phyloP scores from a whole-genome alignment of 306 rosid genomes.

The Quercus aquifolioides region DNA sequence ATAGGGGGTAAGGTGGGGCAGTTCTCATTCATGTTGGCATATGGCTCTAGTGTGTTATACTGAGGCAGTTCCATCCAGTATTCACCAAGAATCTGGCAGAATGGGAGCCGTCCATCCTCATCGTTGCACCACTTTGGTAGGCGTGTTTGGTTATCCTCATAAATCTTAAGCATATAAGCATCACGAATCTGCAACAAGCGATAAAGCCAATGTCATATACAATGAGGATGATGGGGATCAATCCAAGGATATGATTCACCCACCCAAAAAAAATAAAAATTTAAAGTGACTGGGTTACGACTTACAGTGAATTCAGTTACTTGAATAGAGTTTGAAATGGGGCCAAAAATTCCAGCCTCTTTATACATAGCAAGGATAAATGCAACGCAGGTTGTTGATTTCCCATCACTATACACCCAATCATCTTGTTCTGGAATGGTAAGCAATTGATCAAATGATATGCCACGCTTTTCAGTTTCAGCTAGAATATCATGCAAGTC shows the following conservation, averaged over 20 bases:
- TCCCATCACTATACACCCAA: slow-evolving; percentile 95
- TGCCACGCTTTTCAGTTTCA: slow-evolving; percentile 81
- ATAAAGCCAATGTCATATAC: slow-evolving; percentile 6
- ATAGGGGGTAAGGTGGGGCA: slow-evolving; percentile 91
- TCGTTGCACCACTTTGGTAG: slow-evolving; percentile 84
- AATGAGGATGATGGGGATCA: neutral
- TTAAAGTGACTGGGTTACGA: neutral
- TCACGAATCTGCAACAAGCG: slow-evolving; percentile 68
- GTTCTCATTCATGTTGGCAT: slow-evolving; percentile 85
- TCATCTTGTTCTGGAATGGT: slow-evolving; percentile 96
- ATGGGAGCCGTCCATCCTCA: slow-evolving; percentile 57
- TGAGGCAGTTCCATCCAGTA: slow-evolving; percentile 86
- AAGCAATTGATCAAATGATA: slow-evolving; percentile 74
- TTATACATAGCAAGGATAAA: slow-evolving; percentile 93
- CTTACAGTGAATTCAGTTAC: slow-evolving; percentile 96
- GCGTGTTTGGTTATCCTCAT: slow-evolving; percentile 76
- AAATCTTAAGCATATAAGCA: slow-evolving; percentile 84
- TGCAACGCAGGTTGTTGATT: slow-evolving; percentile 91
- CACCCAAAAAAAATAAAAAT: no score
- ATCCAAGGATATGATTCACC: neutral
- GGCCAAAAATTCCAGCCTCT: slow-evolving; percentile 82
- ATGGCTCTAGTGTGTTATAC: slow-evolving; percentile 77
- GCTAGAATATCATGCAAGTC: slow-evolving; percentile 70
- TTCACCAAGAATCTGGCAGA: slow-evolving; percentile 98
- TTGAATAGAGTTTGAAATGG: slow-evolving; percentile 72